Evolutionary conservation across 768 basidiomycete species (phyloP), one percentile per base, ranked within the genome.

Genomic region (Leccinum arenicola): DNA sequence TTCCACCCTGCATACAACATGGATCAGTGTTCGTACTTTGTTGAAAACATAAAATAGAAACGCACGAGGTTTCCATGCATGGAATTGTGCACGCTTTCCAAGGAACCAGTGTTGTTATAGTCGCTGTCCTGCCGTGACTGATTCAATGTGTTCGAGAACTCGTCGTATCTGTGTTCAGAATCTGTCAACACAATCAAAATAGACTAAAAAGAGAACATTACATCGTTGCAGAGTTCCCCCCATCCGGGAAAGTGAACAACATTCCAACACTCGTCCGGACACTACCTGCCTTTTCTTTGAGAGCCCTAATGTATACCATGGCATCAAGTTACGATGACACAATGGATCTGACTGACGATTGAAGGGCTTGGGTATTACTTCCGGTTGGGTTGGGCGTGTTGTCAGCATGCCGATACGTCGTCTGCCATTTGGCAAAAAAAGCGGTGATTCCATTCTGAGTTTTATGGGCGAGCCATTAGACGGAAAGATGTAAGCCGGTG

Each of bases 61-160:
- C 68, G 11, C 56, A 70, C 68, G 4, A 70, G 3, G 11, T 52
- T 54, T n/a, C 21, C 43, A 35, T 70, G 68, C 50, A 70, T 52
- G 14, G 38, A 23, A 17, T 66, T 66, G 23, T 70, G 68, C 9
- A 69, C 58, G 2, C 51, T 52, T 48, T 72, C 70, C 21, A 73
- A 50, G 29, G 69, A 66, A 3, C 64, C 69, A 0, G 25, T 48
- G 51, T 57, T 60, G 38, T 31, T 27, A 15, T 58, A 58, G 35
- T 60, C 62, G 6, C 36, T 59, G 0, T 59, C 57, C 29, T 64
- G 54, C 7, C 60, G 59, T n/a, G 71, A 70, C 25, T 66, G 58
- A 14, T 64, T 59, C 7, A 25, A 55, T 6, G 61, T 60, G 59
- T 71, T 71, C n/a, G 70, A 72, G 38, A 70, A 73, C 12, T 69